A percentile compares a stretch with the other conserved stretches of the same genome.
Conservation (phyloP, 2,329 filamentous ascomycete genomes). For the Setomelanomma holmii region DNA sequence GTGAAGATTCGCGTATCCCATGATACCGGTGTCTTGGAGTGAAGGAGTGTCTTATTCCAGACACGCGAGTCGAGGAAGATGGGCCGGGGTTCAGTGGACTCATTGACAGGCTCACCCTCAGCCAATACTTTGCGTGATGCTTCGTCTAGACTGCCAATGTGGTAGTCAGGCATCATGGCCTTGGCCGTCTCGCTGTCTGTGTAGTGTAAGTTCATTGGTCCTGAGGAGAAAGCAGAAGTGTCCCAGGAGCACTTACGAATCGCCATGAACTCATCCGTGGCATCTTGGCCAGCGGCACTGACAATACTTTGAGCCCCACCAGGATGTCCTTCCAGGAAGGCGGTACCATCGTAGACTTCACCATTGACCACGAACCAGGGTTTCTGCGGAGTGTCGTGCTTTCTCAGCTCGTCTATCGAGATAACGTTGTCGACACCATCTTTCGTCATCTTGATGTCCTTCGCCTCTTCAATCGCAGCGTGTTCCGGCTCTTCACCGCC, state of each 20-base stretch:
- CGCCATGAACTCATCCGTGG: conserved; percentile 86
- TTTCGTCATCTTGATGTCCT: conserved; percentile 80
- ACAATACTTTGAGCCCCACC: conserved; percentile 86
- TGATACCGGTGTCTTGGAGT: conserved; percentile 73
- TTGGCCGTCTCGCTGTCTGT: conserved; percentile 91
- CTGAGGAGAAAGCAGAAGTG: no score
- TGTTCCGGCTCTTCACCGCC: conserved; percentile 57
- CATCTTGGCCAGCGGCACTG: conserved; percentile 80
- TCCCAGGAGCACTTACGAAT: conserved; percentile 80
- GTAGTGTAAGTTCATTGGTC: conserved; percentile 30
- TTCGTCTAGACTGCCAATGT: conserved; percentile 78
- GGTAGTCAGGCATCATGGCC: conserved; percentile 84
- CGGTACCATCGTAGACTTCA: conserved; percentile 86
- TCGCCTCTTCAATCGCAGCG: conserved; percentile 57
- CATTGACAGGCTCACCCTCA: conserved; percentile 51
- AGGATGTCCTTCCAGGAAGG: conserved; percentile 81
- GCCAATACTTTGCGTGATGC: conserved; percentile 63
- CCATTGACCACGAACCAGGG: conserved; percentile 92
- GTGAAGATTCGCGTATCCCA: conserved; percentile 82
- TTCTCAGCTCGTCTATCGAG: conserved; percentile 72
- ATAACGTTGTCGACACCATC: conserved; percentile 69
- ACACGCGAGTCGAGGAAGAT: conserved; percentile 74
- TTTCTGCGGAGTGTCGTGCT: conserved; percentile 68
- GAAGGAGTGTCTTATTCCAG: conserved; percentile 77
- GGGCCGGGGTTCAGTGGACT: conserved; percentile 57